Base-by-base conservation (phyloP, 2,329 filamentous ascomycete species). In the Ascochyta pisi region DNA sequence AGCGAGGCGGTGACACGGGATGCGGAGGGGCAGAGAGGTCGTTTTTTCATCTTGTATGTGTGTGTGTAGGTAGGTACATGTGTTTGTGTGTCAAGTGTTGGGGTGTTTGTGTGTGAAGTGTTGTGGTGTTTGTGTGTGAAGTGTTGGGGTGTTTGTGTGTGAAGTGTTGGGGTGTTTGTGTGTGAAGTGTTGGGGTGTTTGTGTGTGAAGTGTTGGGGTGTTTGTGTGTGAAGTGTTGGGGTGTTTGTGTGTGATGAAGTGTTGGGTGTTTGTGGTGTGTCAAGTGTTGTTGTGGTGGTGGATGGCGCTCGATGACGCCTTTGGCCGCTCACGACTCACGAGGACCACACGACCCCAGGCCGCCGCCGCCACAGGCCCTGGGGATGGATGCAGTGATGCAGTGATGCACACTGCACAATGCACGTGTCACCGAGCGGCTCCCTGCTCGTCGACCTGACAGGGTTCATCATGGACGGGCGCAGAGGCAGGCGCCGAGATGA, bases 1-100 rank as follows among this genome's bases (percentile, higher is more conserved):
- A 89, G 74, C 39, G 81, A 80, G 50, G 86, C 83, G 13, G 88
- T 88, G 64, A 89, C 83, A 77, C 83, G 84, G 75, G 82, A 82
- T 50, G 84, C 79, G 67, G 88, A 89, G 64, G 73, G 77, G 77
- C 71, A 75, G 39, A 57, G 45, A 13, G 50, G 62, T 57, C 62
- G 63, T 54, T 66, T 64, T 35, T 65, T 67, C 73, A 75, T 75
- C 37, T 35, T 67, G 47, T 33, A 19, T 19, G 15, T 12, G 35
- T 47, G 8, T 56, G 24, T 26, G 24, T 26, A 6, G 1, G 24
- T 26, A 6, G 7, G 24, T 19, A 19, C 19, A 26, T 26, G 4
- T 26, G 24, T 6, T 6, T 26, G 24, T 26, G 24, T 26, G 5
- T 26, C 4, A 26, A 26, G 24, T 26, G 24, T 19, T 19, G 19